A percentile compares a stretch with the other conserved stretches of the same genome.
phyloP scores from a whole-genome alignment of 2,329 filamentous ascomycete genomes.

The Colletotrichum magnum region DNA sequence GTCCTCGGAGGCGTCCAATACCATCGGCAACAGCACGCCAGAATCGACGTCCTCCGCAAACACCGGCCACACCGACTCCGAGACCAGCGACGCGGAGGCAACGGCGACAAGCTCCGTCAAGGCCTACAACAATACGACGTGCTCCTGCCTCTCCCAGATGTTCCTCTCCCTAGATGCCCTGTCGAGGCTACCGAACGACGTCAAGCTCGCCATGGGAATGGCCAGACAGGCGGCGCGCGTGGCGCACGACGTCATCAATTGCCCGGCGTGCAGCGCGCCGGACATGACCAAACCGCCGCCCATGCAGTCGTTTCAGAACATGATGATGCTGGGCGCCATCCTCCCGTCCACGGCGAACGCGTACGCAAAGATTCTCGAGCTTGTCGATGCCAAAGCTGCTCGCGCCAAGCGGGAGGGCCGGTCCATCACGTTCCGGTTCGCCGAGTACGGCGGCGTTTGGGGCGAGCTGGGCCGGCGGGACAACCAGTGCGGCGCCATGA shows the following conservation, averaged over 20 bases:
- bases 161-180: conserved; percentile 67
- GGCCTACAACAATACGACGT: conserved; percentile 48
- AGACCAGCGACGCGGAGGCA: not conserved
- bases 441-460: conserved; percentile 65
- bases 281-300: conserved; percentile 53
- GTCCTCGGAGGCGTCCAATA: conserved; percentile 27
- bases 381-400: conserved; percentile 67
- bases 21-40: conserved; percentile 15
- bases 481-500: conserved; percentile 46
- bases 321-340: conserved; percentile 71
- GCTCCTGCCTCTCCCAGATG: conserved; percentile 64
- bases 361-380: conserved; percentile 67
- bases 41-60: conserved; percentile 24
- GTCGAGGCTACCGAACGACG: conserved; percentile 59
- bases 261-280: conserved; percentile 61
- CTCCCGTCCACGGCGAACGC: conserved; percentile 71
- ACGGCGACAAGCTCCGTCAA: conserved; percentile 6
- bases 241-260: conserved; percentile 67
- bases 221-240: conserved; percentile 63
- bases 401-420: conserved; percentile 58
- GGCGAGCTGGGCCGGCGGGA: conserved; percentile 48
- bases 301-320: conserved; percentile 68
- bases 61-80: not conserved
- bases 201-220: conserved; percentile 62
- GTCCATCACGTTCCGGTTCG: conserved; percentile 60